Evolutionary conservation across 2,329 filamentous ascomycete species (phyloP).

Genomic region (Lojkania enalia): DNA sequence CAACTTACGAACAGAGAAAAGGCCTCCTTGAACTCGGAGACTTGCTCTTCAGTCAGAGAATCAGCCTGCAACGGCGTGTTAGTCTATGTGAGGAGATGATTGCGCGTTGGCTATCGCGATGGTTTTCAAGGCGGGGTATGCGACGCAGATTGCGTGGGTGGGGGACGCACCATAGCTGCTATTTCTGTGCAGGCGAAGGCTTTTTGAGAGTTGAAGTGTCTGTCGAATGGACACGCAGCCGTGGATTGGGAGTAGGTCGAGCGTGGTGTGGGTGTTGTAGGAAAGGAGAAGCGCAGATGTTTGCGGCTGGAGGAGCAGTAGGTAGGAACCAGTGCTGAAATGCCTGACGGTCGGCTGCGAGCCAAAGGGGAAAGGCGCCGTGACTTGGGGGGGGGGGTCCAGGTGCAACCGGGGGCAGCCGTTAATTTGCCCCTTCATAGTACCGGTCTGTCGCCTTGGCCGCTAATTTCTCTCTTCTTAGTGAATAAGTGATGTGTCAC

Average conservation of each 20-base stretch:
- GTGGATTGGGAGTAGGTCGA: constrained; percentile 2
- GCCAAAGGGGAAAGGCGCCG: neutral
- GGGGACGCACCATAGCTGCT: constrained; percentile 45
- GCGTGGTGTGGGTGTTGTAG: neutral
- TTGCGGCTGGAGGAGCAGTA: constrained; percentile 8
- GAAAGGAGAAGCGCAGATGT: constrained; percentile 2
- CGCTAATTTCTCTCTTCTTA: too few species aligned
- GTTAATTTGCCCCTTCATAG: neutral
- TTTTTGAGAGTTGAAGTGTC: constrained; percentile 9
- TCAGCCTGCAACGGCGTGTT: constrained; percentile 69
- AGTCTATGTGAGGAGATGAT: constrained; percentile 19
- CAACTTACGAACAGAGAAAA: constrained; percentile 98
- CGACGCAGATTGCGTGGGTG: constrained; percentile 22
- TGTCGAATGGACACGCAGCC: constrained; percentile 6
- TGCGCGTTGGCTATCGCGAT: constrained; percentile 22
- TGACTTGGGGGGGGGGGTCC: too few species aligned
- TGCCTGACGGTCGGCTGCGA: too few species aligned
- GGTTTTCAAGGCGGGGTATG: constrained; percentile 46
- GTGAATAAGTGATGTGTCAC: too few species aligned
- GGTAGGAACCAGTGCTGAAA: constrained; percentile 10
- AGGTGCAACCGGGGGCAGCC: neutral
- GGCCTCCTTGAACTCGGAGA: constrained; percentile 99
- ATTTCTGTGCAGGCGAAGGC: neutral
- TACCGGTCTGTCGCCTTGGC: too few species aligned
- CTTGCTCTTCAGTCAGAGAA: constrained; percentile 98